Percentiles rank a stretch among this genome's conserved stretches.
phyloP scores from a whole-genome alignment of 208 protist species.

The Strigomonas culicis region DNA sequence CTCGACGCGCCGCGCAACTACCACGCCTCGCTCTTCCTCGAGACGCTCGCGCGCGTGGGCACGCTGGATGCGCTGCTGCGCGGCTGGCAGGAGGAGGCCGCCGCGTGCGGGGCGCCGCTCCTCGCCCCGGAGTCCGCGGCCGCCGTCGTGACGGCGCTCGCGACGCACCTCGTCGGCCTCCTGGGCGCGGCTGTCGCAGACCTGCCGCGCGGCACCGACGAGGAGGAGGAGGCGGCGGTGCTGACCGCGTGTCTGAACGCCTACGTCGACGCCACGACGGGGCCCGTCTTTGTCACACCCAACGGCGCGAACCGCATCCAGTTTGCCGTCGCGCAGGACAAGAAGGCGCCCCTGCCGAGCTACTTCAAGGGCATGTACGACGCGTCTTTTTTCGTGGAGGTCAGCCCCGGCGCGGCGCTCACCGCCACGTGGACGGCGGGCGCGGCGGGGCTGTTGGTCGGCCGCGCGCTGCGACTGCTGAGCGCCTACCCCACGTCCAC shows the following conservation, averaged over 20 bases:
- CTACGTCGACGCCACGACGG: no score
- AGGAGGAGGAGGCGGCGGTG: no score
- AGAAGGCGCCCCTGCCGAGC: conserved; percentile 23
- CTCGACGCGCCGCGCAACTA: conserved; percentile 45
- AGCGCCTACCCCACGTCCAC: conserved; percentile 56
- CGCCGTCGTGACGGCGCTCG: conserved; percentile 37
- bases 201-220: not conserved
- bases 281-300: no score
- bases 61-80: conserved; percentile 19
- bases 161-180: conserved; percentile 24
- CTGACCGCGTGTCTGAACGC: no score
- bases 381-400: conserved; percentile 31
- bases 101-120: conserved; percentile 13
- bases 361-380: conserved; percentile 68
- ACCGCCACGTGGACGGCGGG: not conserved
- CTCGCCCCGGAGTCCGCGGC: conserved; percentile 51
- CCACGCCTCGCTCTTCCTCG: conserved; percentile 59
- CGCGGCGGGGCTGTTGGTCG: conserved; percentile 36
- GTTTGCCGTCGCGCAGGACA: conserved; percentile 42
- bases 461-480: conserved; percentile 49
- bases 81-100: conserved; percentile 17
- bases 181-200: not conserved
- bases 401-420: not conserved
- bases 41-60: conserved; percentile 35
- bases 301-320: conserved; percentile 14